Base-by-base conservation (phyloP, 1,284 basidiomycete genomes). In the Sporisorium reilianum region DNA sequence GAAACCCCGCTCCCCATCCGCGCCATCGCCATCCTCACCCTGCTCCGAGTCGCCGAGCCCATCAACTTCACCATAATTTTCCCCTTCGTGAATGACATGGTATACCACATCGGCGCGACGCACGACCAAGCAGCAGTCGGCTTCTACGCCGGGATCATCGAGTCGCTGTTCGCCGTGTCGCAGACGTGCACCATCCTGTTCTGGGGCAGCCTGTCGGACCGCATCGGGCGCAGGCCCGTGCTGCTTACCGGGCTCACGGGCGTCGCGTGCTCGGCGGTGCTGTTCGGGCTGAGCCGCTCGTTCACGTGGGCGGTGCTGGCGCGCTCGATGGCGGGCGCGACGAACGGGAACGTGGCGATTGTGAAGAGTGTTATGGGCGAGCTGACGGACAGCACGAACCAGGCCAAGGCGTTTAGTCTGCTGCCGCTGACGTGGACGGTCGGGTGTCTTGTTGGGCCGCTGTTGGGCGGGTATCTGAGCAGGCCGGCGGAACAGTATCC, bases 11-110 rank as follows among this genome's bases (percentile, higher is more conserved):
- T 90, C 23, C 90, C 89, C 6, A 87, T 85, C 77, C 78, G 88
- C 34, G 88, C 90, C 81, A 86, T 91, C 55, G 64, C 79, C 55
- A 75, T 86, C 85, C 85, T 54, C 38, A 84, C 82, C 58, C 52
- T 84, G 40, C 82, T 85, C 65, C 78, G 92, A 81, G 82, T 91
- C 36, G 79, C 79, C 16, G 85, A 86, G 41, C 75, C 90, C 9
- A 80, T 90, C 41, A 87, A 88, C 54, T 89, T 89, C n/a, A 89
- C 90, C 71, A 89, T 92, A 74, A 92, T 93, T 66, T 90, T 90
- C 56, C 92, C 92, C 0, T 90, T 89, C 80, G 87, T 89, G 44
- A 89, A 89, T 11, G 88, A 90, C 87, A 89, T 89, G 74, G 73
- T 79, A 4, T 41, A 25, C 44, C 51, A 65, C 11, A 54, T 64